These are phyloP conservation scores for Diutina scorzettiae DNA, from an alignment of 1,139 yeast genomes.

Conservation along the genomic window DNA sequence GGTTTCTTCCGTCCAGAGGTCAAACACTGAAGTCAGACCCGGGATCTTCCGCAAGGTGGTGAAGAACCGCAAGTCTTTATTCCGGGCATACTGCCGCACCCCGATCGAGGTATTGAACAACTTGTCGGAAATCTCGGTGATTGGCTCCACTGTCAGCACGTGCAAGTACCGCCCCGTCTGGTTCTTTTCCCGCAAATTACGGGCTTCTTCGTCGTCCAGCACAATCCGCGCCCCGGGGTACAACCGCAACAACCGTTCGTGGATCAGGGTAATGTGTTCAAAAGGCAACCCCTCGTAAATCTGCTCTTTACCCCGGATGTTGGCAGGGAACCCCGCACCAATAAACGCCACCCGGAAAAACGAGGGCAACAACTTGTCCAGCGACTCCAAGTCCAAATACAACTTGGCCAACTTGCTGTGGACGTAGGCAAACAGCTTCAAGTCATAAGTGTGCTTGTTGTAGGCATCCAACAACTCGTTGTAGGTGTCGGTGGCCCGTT, in stretches of 20 bases:
- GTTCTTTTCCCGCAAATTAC: slow-evolving; percentile 31
- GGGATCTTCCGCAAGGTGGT: slow-evolving; percentile 62
- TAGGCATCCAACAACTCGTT: slow-evolving; percentile 71
- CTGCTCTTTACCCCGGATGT: slow-evolving; percentile 64
- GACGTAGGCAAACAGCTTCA: slow-evolving; percentile 64
- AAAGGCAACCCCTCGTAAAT: slow-evolving; percentile 82
- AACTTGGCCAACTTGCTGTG: slow-evolving; percentile 59
- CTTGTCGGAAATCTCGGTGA: slow-evolving; percentile 38
- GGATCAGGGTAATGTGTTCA: slow-evolving; percentile 78
- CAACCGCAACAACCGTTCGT: slow-evolving; percentile 58
- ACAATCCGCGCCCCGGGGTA: slow-evolving; percentile 79
- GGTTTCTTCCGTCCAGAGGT: slow-evolving; percentile 83
- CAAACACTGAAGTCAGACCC: slow-evolving; percentile 60
- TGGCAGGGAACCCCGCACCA: slow-evolving; percentile 77
- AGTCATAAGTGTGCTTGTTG: slow-evolving; percentile 61
- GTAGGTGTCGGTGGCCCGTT: slow-evolving; percentile 66
- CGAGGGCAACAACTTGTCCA: slow-evolving; percentile 66
- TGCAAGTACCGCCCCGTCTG: slow-evolving; percentile 67
- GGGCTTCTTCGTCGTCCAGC: slow-evolving; percentile 54
- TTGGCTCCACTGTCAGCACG: slow-evolving; percentile 65
- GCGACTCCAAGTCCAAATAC: slow-evolving; percentile 54
- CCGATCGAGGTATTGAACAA: slow-evolving; percentile 41
- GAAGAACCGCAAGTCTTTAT: slow-evolving; percentile 59
- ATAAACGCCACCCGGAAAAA: slow-evolving; percentile 71
- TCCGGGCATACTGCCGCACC: slow-evolving; percentile 59